Percentiles rank a stretch among this genome's conserved stretches.
These are phyloP conservation scores for Henckelia pumila DNA, from an alignment of 257 asterid species.

Conservation along the genomic window DNA sequence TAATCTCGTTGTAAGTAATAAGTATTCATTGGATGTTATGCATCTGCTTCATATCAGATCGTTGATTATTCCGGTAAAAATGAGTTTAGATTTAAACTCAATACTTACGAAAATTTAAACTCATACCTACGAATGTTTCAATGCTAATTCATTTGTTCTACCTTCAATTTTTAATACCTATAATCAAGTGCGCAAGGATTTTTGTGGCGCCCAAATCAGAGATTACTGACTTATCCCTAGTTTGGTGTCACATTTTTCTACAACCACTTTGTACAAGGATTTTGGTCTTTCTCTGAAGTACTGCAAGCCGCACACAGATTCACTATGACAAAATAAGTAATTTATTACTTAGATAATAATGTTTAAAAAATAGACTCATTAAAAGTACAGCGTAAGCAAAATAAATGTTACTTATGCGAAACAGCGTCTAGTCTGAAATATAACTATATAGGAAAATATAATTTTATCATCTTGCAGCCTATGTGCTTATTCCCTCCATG, in stretches of 20 bases:
- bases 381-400: background rate
- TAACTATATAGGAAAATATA: no score
- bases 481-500: background rate
- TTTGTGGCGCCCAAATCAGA: background rate
- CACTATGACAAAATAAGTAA: background rate
- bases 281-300: background rate
- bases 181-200: background rate
- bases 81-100: background rate
- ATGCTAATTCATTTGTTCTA: background rate
- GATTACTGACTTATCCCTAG: background rate
- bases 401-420: background rate
- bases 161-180: background rate
- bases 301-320: background rate
- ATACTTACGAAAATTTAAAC: no score
- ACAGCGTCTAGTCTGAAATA: background rate
- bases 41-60: conserved; percentile 7
- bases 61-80: conserved; percentile 7
- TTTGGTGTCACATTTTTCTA: background rate
- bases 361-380: no score
- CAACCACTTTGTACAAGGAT: background rate
- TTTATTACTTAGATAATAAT: background rate
- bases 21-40: conserved; percentile 4
- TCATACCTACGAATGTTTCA: background rate
- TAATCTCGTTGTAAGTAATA: conserved; percentile 64
- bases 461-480: background rate